Conservation (phyloP, 139 green algal species). For the Chlamydomonas applanata region DNA sequence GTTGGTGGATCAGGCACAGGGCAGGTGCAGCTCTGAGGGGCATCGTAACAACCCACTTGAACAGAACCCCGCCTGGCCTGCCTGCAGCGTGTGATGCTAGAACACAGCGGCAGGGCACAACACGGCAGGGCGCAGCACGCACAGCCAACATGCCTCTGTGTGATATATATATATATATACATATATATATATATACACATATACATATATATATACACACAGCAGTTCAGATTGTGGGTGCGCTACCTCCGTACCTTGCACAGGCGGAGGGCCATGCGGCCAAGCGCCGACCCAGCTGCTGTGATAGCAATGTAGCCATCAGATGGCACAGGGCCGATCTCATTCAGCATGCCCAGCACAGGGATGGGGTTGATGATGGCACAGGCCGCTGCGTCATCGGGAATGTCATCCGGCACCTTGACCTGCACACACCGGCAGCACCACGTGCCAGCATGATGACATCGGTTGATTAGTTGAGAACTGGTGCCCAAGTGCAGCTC, state of each 20-base stretch:
- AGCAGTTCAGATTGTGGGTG: too few species aligned
- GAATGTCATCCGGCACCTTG: constrained; percentile 34
- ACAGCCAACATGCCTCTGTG: too few species aligned
- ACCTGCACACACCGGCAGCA: constrained; percentile 7
- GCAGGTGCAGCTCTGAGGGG: neutral
- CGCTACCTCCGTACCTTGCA: too few species aligned
- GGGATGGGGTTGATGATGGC: constrained; percentile 49
- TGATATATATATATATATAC: too few species aligned
- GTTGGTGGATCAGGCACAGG: neutral
- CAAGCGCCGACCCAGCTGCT: constrained; percentile 19
- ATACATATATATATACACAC: neutral
- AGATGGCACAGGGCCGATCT: constrained; percentile 10
- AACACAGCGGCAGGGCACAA: too few species aligned
- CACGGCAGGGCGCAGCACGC: too few species aligned
- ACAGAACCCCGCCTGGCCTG: too few species aligned
- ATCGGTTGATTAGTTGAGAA: too few species aligned
- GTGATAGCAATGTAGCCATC: constrained; percentile 19
- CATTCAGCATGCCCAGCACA: constrained; percentile 44
- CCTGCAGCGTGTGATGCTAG: too few species aligned
- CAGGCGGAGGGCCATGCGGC: constrained; percentile 9
- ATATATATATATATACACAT: too few species aligned
- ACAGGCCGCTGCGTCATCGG: constrained; percentile 43
- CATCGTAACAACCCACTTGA: neutral
- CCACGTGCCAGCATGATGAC: neutral
- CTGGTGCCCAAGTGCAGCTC: neutral